These are phyloP conservation scores for Setaria italica DNA, from an alignment of 202 grass and related monocot species.

Conservation along the genomic window DNA sequence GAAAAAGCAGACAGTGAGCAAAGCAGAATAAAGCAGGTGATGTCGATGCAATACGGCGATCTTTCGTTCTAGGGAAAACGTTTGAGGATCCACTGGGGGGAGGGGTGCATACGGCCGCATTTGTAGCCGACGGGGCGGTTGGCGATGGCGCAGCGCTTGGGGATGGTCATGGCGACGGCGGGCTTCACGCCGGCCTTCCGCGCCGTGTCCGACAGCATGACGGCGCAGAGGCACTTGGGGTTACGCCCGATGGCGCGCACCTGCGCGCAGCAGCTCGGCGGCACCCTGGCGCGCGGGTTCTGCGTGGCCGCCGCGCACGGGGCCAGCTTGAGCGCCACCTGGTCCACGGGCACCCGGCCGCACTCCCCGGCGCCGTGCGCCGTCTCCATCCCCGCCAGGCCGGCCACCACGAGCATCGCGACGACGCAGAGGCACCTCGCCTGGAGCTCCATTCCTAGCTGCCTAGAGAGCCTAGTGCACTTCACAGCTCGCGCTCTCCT, in stretches of 20 bases:
- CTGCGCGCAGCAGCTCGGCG: conserved; percentile 64
- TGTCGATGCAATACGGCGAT: background rate
- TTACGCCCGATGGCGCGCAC: conserved; percentile 60
- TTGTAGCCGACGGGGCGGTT: conserved; percentile 80
- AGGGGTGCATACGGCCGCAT: conserved; percentile 59
- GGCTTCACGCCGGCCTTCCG: conserved; percentile 72
- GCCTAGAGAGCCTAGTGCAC: background rate
- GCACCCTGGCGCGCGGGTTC: conserved; percentile 56
- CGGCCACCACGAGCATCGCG: conserved; percentile 46
- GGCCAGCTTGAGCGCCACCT: conserved; percentile 59
- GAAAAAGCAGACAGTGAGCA: conserved; percentile 29
- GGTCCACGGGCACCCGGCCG: conserved; percentile 54
- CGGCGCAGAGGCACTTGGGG: conserved; percentile 72
- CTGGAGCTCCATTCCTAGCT: conserved; percentile 51
- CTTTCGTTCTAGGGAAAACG: background rate
- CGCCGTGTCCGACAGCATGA: conserved; percentile 79
- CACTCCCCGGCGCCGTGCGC: conserved; percentile 71
- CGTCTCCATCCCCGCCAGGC: conserved; percentile 25
- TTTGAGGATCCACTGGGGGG: background rate
- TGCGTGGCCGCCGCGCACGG: conserved; percentile 67
- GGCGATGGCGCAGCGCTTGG: conserved; percentile 80
- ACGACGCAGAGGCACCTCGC: conserved; percentile 49
- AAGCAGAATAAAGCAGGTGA: conserved; percentile 30
- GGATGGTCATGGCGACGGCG: conserved; percentile 77
- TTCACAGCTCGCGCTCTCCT: background rate